Conservation (phyloP, 2,329 filamentous ascomycete genomes). For the Monilinia vaccinii-corymbosi region DNA sequence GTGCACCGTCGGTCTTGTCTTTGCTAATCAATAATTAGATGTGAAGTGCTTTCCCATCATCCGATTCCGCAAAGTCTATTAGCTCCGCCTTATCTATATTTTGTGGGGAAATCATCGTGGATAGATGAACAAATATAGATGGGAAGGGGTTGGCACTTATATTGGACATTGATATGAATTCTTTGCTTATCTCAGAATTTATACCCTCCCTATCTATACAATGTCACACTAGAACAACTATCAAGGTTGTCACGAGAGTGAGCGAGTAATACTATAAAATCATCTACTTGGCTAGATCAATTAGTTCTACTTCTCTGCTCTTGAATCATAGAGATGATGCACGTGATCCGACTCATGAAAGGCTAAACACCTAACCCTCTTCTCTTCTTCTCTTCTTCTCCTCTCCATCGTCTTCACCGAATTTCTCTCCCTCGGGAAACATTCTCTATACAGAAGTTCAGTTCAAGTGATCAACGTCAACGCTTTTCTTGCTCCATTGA, state of each 20-base stretch:
- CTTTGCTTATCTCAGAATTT: neutral
- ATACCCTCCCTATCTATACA: neutral
- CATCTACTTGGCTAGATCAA: no score
- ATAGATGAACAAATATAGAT: neutral
- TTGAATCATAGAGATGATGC: neutral
- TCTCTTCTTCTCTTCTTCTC: neutral
- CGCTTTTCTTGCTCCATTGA: no score
- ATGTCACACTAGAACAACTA: neutral
- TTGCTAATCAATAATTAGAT: neutral
- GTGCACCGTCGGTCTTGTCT: neutral
- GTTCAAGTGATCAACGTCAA: neutral
- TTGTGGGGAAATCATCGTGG: neutral
- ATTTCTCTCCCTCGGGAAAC: neutral
- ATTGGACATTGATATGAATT: no score
- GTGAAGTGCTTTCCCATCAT: conserved; percentile 3
- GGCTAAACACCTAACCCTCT: neutral
- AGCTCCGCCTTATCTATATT: neutral
- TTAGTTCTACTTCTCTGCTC: neutral
- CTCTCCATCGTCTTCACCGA: no score
- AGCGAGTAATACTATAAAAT: no score
- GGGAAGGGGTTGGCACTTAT: no score
- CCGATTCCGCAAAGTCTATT: conserved; percentile 4
- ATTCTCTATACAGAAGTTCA: neutral
- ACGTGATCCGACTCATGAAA: neutral
- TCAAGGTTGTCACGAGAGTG: neutral